Percentiles rank a stretch among this genome's conserved stretches.
Evolutionary conservation across 768 basidiomycete genomes (phyloP).

Genomic region (Russula dissimulans): DNA sequence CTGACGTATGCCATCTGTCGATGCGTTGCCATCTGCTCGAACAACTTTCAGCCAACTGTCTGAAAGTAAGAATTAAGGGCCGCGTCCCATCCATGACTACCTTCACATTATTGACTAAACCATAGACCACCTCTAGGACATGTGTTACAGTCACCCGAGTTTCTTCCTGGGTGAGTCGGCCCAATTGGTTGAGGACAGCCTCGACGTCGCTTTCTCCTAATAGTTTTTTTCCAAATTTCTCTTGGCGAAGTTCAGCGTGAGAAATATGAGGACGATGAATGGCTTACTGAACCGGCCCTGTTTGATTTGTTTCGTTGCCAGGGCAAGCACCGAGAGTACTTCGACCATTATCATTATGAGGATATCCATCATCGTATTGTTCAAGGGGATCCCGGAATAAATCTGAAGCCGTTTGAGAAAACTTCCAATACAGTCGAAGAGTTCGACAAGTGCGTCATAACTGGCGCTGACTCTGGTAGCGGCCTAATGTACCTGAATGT

Average conservation of each 20-base stretch:
- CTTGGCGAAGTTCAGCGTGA: neutral
- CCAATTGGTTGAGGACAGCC: neutral
- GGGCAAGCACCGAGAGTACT: neutral
- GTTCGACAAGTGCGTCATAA: neutral
- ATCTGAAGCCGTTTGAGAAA: neutral
- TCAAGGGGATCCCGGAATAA: neutral
- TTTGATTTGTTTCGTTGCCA: neutral
- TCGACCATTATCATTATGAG: neutral
- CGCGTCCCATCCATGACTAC: neutral
- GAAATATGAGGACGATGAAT: too few species aligned
- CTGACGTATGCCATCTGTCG: neutral
- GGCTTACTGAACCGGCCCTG: neutral
- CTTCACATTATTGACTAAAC: neutral
- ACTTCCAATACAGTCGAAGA: neutral
- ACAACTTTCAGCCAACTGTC: too few species aligned
- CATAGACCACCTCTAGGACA: neutral
- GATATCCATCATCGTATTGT: neutral
- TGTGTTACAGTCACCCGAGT: neutral
- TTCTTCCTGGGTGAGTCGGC: neutral
- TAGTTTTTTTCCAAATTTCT: neutral
- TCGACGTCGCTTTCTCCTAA: neutral
- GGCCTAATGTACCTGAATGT: neutral
- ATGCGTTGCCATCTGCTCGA: neutral
- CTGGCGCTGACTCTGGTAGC: neutral
- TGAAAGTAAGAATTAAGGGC: neutral